These are phyloP conservation scores for Yamadazyma diospyri DNA, from an alignment of 1,139 yeast species.

Conservation along the genomic window DNA sequence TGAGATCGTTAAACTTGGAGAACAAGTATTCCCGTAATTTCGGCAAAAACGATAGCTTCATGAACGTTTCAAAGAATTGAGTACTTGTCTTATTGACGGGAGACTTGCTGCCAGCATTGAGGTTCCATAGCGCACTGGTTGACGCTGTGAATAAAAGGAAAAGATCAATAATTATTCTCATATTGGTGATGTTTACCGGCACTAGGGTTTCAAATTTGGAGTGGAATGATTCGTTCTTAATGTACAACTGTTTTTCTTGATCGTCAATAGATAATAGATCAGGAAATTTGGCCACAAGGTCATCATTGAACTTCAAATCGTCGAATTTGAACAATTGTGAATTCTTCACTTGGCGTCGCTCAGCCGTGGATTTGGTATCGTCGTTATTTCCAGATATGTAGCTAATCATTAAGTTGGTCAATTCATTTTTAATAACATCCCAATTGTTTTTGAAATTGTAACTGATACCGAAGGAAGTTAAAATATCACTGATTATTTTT, in stretches of 20 bases:
- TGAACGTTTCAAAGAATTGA: conserved; percentile 60
- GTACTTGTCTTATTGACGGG: conserved; percentile 23
- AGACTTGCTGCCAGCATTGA: conserved; percentile 7
- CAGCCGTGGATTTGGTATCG: not conserved
- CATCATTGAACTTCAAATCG: conserved; percentile 33
- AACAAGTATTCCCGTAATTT: conserved; percentile 58
- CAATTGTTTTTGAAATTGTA: conserved; percentile 53
- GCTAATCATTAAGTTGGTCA: conserved; percentile 51
- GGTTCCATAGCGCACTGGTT: conserved; percentile 30
- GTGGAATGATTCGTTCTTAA: conserved; percentile 53
- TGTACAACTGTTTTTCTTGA: conserved; percentile 25
- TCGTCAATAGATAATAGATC: conserved; percentile 8
- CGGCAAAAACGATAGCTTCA: conserved; percentile 63
- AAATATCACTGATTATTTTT: conserved; percentile 57
- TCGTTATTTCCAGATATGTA: conserved; percentile 41
- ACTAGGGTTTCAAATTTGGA: conserved; percentile 65
- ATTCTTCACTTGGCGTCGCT: not conserved
- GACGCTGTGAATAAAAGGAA: conserved; percentile 56
- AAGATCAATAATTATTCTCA: conserved; percentile 68
- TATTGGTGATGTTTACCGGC: conserved; percentile 74
- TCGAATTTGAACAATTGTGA: conserved; percentile 47
- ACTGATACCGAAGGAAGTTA: conserved; percentile 8
- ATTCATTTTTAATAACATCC: conserved; percentile 54
- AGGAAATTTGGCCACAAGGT: conserved; percentile 10
- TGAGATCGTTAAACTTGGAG: conserved; percentile 25